Evolutionary conservation across 148 eudicot genomes (phyloP), one percentile per base, ranked within the genome.

Genomic region (Silene latifolia): DNA sequence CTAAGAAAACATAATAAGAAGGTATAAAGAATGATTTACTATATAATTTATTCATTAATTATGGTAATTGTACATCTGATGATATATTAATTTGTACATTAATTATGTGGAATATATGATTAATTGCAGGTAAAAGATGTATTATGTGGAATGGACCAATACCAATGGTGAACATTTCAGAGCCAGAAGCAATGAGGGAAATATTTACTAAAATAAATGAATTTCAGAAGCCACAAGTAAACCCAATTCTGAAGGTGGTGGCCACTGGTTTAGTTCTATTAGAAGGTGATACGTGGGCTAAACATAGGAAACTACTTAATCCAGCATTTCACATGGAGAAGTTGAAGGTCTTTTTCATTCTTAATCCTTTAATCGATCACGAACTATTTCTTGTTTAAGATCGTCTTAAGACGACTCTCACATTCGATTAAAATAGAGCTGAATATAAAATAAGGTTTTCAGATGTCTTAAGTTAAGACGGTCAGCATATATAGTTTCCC

Each of bases 281-380:
- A 7, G 88, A 86, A 29, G 79, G 81, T 3, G 76, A 79, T 1
- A 42, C 63, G 19, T 86, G 88, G 88, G 77, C 86, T 44, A 77
- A 75, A 7, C 86, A 77, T 18, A 71, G 85, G 18, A 86, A 75
- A 63, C 54, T 82, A 0, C 63, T 85, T 7, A 82, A 53, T 51
- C 85, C 85, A 1, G 85, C 87, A 27, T 82, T 82, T 19, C 82
- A 82, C 64, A 46, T 78, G 76, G 83, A 76, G 12, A 80, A 80
- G 24, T 15, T 80, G 3, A 76, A 80, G 83, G 83, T 80, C 47
- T n/a, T 18, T 18, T 18, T 53, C 62, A 20, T 7, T 19, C 23
- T 3, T 14, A 39, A 62, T 32, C 2, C 29, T 27, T 27, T 27
- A 27, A 27, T 27, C 2, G 29, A 27, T 27, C 29, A 27, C 29